Evolutionary conservation across 2,329 filamentous ascomycete genomes (phyloP), one percentile per base, ranked within the genome.

Genomic region (Microcera coccophila): DNA sequence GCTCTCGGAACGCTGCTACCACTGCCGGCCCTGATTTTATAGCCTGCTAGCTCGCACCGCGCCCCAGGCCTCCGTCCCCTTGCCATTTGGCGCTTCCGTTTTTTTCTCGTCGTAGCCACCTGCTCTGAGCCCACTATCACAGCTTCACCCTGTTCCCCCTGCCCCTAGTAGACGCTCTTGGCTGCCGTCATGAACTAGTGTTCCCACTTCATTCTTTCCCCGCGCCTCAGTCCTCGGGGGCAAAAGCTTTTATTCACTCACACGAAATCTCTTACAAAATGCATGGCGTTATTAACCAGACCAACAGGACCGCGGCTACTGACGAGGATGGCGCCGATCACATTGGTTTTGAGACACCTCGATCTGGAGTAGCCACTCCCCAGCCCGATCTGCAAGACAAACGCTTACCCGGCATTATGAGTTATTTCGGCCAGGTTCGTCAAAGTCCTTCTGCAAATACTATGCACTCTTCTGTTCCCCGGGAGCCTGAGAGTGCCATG

Each of bases 361-460:
- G 90, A 61, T 94, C 90, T 57, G 90, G 90, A 62, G 81, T 95
- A 66, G 87, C 89, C 55, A 98, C 93, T 50, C 93, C 93, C 56
- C 87, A 90, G 62, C 93, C 93, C 55, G 91, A 97, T 70, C 84
- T 86, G 52, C 84, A 87, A 62, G 93, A 98, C 74, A 96, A 95
- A 73, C 86, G 93, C 71, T 77, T 95, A 64, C 93, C 93, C 57
- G 88, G 90, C 66, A 95, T 97, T 74, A 85, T 93, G 79, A 94
- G 85, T 76, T 96, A 93, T 78, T 95, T 97, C 79, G 86, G 85
- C 75, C 93, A 98, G 91, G 93, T 98, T 95, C 84, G 93, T 96
- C 79, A 80, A 77, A 81, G 79, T 75, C 81, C 83, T 82, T 78
- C 79, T 77, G 65, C 69, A 69, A 73, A 56, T 63, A 65, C 52